phyloP scores from a whole-genome alignment of 768 basidiomycete genomes.

The Serpula lacrymans region DNA sequence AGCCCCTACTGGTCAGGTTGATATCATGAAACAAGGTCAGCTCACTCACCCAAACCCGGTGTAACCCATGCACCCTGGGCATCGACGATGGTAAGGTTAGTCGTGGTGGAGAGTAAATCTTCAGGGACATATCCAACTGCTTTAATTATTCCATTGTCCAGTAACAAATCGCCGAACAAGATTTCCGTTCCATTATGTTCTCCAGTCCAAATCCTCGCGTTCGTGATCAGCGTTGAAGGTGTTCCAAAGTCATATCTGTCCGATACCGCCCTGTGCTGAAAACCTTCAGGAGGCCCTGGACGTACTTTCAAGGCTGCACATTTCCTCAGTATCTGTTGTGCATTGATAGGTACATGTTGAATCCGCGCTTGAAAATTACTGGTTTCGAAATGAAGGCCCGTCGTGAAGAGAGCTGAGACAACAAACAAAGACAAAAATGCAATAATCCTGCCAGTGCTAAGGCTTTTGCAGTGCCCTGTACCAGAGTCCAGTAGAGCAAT shows the following conservation, averaged over 20 bases:
- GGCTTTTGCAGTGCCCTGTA: too few relatives aligned
- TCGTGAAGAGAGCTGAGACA: too few relatives aligned
- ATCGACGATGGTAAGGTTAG: constrained; percentile 41
- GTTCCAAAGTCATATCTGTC: constrained; percentile 59
- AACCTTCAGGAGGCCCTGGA: constrained; percentile 44
- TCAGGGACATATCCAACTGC: constrained; percentile 40
- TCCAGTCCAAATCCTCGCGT: constrained; percentile 82
- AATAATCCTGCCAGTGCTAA: too few relatives aligned
- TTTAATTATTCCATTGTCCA: constrained; percentile 63
- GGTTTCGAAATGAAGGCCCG: too few relatives aligned
- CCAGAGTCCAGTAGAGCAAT: too few relatives aligned
- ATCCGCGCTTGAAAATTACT: too few relatives aligned
- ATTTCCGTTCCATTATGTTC: constrained; percentile 51
- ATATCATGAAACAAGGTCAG: background rate
- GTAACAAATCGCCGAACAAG: constrained; percentile 54
- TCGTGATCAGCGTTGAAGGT: constrained; percentile 49
- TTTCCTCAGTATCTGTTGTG: constrained; percentile 33
- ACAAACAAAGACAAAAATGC: too few relatives aligned
- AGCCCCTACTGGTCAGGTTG: background rate
- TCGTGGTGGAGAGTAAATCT: background rate
- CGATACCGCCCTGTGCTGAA: constrained; percentile 46
- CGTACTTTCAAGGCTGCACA: constrained; percentile 43
- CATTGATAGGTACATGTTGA: constrained; percentile 18
- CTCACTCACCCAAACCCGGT: constrained; percentile 36
- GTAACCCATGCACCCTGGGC: constrained; percentile 65